Base-by-base conservation (phyloP, 78 protist genomes). In the Trichosphaerium sp. region DNA sequence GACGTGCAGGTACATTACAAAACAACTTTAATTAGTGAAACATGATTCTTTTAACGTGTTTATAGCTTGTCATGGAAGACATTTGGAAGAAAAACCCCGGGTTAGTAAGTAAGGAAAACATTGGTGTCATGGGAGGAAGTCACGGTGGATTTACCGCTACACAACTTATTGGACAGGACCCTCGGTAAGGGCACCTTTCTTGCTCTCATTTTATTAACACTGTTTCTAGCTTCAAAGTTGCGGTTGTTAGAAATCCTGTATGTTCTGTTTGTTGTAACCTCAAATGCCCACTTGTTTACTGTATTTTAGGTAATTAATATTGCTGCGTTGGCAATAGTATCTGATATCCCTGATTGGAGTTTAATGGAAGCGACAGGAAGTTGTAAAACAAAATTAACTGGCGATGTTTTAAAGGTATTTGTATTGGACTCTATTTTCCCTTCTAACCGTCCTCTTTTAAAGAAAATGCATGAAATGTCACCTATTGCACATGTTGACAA, bases 261-360 rank as follows among this genome's bases (percentile, higher is more conserved):
- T n/a, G n/a, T n/a, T n/a, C n/a, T n/a, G n/a, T n/a, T n/a, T n/a
- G n/a, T n/a, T n/a, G n/a, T n/a, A n/a, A n/a, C n/a, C n/a, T n/a
- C n/a, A n/a, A n/a, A n/a, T n/a, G n/a, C n/a, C n/a, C n/a, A n/a
- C n/a, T n/a, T n/a, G n/a, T n/a, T n/a, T n/a, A n/a, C n/a, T n/a
- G n/a, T n/a, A n/a, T n/a, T n/a, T n/a, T n/a, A n/a, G n/a, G n/a
- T 74, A 14, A 74, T 74, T 31, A 74, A 74, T 52, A 62, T 52
- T 5, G 29, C 63, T 2, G 0, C 65, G 1, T 12, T 43, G 29
- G n/a, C 63, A 29, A 62, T 59, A 4, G 35, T 29, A 15, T 40
- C 80, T 1, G 80, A 74, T 52, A 74, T 74, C n/a, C 80, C 69
- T 44, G 80, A 74, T 41, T 74, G 80, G 80, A 35, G 56, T 8